phyloP scores from a whole-genome alignment of 2,329 filamentous ascomycete genomes.

The Lachnellula occidentalis region DNA sequence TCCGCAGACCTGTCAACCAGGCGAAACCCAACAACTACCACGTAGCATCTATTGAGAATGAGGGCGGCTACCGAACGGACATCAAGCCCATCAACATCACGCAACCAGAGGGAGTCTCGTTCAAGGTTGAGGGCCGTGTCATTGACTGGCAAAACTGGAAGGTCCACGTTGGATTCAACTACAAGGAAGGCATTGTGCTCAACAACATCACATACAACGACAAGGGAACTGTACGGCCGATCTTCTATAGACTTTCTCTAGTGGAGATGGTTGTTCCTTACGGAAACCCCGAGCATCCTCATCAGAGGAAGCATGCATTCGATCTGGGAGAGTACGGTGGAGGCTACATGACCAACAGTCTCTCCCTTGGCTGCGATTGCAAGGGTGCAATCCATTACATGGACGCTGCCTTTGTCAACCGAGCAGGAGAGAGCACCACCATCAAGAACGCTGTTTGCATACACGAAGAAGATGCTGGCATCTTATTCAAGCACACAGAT shows the following conservation, averaged over 20 bases:
- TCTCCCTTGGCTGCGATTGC: conserved; percentile 75
- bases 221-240: conserved; percentile 66
- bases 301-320: conserved; percentile 77
- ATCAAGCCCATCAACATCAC: conserved; percentile 85
- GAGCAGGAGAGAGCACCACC: conserved; percentile 65
- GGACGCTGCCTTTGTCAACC: conserved; percentile 75
- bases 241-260: conserved; percentile 85
- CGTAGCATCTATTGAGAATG: conserved; percentile 62
- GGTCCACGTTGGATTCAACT: conserved; percentile 91
- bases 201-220: conserved; percentile 90
- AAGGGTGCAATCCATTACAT: conserved; percentile 90
- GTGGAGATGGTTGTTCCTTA: conserved; percentile 95
- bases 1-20: conserved; percentile 69
- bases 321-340: conserved; percentile 77
- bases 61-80: conserved; percentile 70
- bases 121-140: conserved; percentile 66
- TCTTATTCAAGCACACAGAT: conserved; percentile 91
- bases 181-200: conserved; percentile 83
- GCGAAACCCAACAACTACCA: conserved; percentile 75
- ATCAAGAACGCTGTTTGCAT: conserved; percentile 96
- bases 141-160: conserved; percentile 93
- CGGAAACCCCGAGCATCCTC: conserved; percentile 73
- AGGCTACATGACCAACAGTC: conserved; percentile 77
- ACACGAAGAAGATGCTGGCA: conserved; percentile 87
- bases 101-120: conserved; percentile 84